phyloP scores from a whole-genome alignment of 2,329 filamentous ascomycete genomes.

The Aspergillus aculeatus region DNA sequence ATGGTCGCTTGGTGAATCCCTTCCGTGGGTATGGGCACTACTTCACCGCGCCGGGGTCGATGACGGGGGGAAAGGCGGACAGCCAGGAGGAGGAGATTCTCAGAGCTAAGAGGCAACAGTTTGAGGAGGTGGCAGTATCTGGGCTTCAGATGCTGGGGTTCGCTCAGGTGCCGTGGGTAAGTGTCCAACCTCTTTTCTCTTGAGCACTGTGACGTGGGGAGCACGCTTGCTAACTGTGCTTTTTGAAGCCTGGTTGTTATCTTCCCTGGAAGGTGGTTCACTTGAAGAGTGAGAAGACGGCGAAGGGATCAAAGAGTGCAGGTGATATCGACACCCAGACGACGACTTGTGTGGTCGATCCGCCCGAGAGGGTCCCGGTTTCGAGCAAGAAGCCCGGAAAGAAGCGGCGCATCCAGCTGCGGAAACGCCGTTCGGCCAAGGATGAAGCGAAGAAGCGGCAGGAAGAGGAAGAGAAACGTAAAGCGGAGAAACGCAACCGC shows the following conservation, averaged over 20 bases:
- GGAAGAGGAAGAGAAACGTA: constrained; percentile 28
- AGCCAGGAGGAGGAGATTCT: constrained; percentile 17
- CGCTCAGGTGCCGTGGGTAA: constrained; percentile 37
- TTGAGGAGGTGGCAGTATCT: constrained; percentile 38
- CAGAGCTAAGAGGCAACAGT: constrained; percentile 28
- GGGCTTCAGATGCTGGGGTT: constrained; percentile 33
- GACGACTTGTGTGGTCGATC: constrained; percentile 23
- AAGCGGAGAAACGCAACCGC: constrained; percentile 41
- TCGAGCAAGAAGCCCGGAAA: constrained; percentile 44
- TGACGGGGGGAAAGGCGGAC: constrained; percentile 17
- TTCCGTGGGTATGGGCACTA: constrained; percentile 46
- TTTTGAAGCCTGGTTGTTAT: constrained; percentile 38
- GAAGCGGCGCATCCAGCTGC: constrained; percentile 42
- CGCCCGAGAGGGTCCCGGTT: constrained; percentile 26
- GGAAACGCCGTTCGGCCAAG: constrained; percentile 33
- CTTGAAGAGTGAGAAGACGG: constrained; percentile 33
- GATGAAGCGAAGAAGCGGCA: constrained; percentile 34
- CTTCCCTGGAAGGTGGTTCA: constrained; percentile 43
- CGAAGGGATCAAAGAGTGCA: constrained; percentile 26
- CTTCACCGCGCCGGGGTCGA: constrained; percentile 35
- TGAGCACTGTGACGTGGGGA: neutral
- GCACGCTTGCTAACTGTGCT: constrained; percentile 3
- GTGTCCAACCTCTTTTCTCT: constrained; percentile 13
- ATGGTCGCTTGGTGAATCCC: constrained; percentile 41
- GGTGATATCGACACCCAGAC: constrained; percentile 14